Conservation (phyloP, 2,329 filamentous ascomycete genomes). For the Colletotrichum falcatum region DNA sequence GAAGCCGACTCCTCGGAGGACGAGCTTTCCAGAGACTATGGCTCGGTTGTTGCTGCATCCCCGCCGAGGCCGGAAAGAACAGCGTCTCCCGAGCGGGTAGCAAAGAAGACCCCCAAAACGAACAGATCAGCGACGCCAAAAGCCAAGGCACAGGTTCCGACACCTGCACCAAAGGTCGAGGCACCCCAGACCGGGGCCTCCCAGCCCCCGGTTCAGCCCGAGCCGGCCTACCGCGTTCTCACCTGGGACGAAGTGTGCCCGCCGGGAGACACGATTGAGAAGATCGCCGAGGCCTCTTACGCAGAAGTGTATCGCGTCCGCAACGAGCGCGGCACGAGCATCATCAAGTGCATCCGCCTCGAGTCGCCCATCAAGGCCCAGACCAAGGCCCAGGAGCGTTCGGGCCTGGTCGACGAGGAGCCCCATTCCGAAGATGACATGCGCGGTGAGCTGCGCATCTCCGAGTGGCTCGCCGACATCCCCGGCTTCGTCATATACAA, state of each 20-base stretch:
- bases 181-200: neutral
- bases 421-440: conserved; percentile 67
- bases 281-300: conserved; percentile 76
- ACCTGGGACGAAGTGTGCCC: conserved; percentile 71
- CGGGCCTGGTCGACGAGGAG: conserved; percentile 69
- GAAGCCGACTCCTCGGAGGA: conserved; percentile 38
- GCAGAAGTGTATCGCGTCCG: conserved; percentile 74
- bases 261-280: conserved; percentile 64
- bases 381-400: conserved; percentile 66
- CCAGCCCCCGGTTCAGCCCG: conserved; percentile 16
- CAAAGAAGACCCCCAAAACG: conserved; percentile 13
- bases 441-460: conserved; percentile 70
- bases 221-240: conserved; percentile 55
- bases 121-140: conserved; percentile 4
- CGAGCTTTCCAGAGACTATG: conserved; percentile 28
- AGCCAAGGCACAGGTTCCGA: neutral
- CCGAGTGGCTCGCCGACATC: conserved; percentile 72
- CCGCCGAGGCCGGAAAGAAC: conserved; percentile 10
- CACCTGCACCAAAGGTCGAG: neutral
- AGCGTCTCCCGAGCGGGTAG: conserved; percentile 3
- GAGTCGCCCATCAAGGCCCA: conserved; percentile 68
- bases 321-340: conserved; percentile 70
- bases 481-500: conserved; percentile 76
- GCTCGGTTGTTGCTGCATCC: conserved; percentile 19
- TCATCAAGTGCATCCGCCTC: conserved; percentile 74